These are phyloP conservation scores for Yarrowia osloensis DNA, from an alignment of 805 yeast species.

Conservation along the genomic window DNA sequence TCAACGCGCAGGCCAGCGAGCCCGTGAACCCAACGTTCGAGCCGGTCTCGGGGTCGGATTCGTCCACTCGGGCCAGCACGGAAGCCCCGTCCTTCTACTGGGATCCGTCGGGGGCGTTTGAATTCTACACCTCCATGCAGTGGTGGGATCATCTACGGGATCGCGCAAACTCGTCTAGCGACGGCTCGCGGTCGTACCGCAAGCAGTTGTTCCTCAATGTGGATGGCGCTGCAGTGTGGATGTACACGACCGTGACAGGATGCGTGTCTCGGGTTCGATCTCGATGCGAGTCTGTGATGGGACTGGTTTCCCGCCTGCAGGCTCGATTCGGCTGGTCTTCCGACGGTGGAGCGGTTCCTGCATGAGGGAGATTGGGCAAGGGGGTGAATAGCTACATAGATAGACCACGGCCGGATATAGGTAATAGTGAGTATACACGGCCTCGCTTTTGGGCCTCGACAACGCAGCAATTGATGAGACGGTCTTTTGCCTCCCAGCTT, in stretches of 20 bases:
- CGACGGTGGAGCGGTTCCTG: neutral
- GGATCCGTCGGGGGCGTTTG: neutral
- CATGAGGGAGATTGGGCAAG: neutral
- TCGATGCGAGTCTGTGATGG: neutral
- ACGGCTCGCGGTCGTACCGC: constrained; percentile 6
- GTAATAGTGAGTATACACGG: neutral
- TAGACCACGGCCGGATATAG: neutral
- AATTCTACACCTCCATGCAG: neutral
- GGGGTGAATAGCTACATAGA: neutral
- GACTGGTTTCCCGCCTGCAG: constrained; percentile 10
- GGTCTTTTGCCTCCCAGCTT: neutral
- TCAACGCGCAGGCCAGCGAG: neutral
- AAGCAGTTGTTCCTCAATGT: constrained; percentile 15
- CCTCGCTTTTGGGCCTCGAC: no score
- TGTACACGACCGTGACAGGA: neutral
- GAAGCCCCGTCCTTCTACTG: constrained; percentile 7
- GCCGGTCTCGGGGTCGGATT: neutral
- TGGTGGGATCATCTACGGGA: constrained; percentile 10
- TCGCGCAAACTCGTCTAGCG: neutral
- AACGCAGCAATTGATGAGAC: no score
- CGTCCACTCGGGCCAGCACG: neutral
- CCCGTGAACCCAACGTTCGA: neutral
- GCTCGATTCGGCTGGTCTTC: constrained; percentile 3
- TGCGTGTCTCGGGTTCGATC: neutral
- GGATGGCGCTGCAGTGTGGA: neutral